phyloP scores from a whole-genome alignment of 371 early-diverging fungal species.

The Cokeromyces recurvatus region DNA sequence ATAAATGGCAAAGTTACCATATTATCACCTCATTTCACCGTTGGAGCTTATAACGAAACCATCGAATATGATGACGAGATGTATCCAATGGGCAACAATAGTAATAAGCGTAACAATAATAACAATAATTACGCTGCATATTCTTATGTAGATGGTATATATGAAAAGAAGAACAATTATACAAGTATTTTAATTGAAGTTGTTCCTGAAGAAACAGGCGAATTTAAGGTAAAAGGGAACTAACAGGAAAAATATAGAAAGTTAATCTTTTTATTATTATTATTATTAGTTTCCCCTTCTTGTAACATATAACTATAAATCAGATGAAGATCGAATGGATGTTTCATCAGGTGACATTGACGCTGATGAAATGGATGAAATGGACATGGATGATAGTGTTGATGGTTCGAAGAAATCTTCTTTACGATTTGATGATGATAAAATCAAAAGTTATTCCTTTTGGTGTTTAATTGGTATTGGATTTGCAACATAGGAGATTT shows the following conservation, averaged over 20 bases:
- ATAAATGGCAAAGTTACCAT: constrained; percentile 47
- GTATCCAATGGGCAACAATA: constrained; percentile 24
- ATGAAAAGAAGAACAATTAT: constrained; percentile 56
- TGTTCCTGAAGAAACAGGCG: constrained; percentile 42
- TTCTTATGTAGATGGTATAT: constrained; percentile 45
- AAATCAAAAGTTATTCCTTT: constrained; percentile 49
- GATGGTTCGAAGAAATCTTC: constrained; percentile 30
- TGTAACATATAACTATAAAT: constrained; percentile 57
- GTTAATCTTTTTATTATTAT: too few relatives aligned
- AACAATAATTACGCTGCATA: constrained; percentile 15
- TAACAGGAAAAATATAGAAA: too few relatives aligned
- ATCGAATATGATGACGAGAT: constrained; percentile 78
- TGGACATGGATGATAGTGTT: constrained; percentile 18
- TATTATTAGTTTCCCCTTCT: constrained; percentile 56
- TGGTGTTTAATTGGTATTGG: constrained; percentile 68
- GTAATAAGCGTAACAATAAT: constrained; percentile 3
- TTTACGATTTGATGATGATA: constrained; percentile 34
- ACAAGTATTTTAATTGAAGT: constrained; percentile 59
- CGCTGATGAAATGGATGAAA: constrained; percentile 31
- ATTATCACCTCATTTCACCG: constrained; percentile 64
- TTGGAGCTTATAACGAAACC: constrained; percentile 77
- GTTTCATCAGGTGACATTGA: constrained; percentile 44
- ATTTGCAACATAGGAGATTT: constrained; percentile 10
- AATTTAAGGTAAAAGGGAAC: constrained; percentile 38
- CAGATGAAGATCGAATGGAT: constrained; percentile 51